These are phyloP conservation scores for Chlamydomonas sp. DNA, from an alignment of 139 green algal species.

Conservation along the genomic window DNA sequence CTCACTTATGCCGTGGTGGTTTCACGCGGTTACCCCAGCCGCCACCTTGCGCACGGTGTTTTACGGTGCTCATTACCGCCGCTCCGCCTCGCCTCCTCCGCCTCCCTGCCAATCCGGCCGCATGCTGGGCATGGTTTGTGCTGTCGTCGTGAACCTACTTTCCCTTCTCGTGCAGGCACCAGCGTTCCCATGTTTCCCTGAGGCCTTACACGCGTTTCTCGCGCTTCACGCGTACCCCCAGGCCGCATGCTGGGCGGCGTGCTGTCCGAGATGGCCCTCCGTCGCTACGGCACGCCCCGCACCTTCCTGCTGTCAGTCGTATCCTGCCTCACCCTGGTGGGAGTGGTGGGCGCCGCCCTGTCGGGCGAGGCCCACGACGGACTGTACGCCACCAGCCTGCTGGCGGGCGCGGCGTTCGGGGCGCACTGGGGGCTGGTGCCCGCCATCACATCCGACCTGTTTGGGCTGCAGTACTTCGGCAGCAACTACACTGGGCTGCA, in stretches of 20 bases:
- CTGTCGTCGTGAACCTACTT: no score
- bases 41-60: no score
- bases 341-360: not conserved
- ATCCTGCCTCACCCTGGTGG: slow-evolving; percentile 19
- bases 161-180: no score
- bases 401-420: slow-evolving; percentile 80
- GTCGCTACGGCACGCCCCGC: slow-evolving; percentile 53
- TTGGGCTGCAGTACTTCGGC: slow-evolving; percentile 73
- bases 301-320: slow-evolving; percentile 52
- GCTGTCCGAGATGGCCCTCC: slow-evolving; percentile 62
- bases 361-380: not conserved
- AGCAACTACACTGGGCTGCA: slow-evolving; percentile 59
- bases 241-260: slow-evolving; percentile 71
- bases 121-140: not conserved
- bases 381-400: slow-evolving; percentile 28
- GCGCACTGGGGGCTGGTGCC: slow-evolving; percentile 84
- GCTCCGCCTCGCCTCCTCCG: not conserved
- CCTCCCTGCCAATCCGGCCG: not conserved
- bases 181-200: no score
- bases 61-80: not conserved
- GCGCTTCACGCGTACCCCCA: not conserved
- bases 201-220: no score
- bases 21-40: no score
- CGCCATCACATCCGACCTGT: slow-evolving; percentile 72
- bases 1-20: no score